Evolutionary conservation across 768 basidiomycete genomes (phyloP).

Genomic region (Daedaleopsis sinensis): DNA sequence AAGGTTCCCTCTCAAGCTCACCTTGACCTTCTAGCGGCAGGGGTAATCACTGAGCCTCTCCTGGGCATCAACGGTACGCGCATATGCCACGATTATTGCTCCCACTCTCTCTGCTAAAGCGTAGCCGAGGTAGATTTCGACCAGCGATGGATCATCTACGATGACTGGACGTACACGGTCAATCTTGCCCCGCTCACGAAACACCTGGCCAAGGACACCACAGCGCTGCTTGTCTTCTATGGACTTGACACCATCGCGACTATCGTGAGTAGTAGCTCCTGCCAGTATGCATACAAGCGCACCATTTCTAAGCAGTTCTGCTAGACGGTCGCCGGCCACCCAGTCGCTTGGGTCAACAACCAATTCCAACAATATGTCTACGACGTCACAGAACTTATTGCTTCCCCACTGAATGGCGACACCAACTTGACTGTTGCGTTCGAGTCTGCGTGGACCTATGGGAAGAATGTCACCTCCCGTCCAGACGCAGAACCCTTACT

Average conservation of each 20-base stretch:
- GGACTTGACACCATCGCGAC: conserved; percentile 61
- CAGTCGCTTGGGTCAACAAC: conserved; percentile 61
- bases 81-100: too few species aligned
- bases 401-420: conserved; percentile 33
- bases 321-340: conserved; percentile 52
- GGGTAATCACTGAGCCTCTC: conserved; percentile 56
- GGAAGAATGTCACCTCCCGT: conserved; percentile 51
- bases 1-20: conserved; percentile 56
- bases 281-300: conserved; percentile 29
- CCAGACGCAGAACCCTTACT: conserved; percentile 52
- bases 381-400: conserved; percentile 49
- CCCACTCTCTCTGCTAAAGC: too few species aligned
- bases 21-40: conserved; percentile 53
- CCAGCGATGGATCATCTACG: conserved; percentile 56
- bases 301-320: too few species aligned
- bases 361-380: conserved; percentile 58
- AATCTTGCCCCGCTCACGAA: conserved; percentile 48
- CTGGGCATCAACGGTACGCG: conserved; percentile 55
- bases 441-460: conserved; percentile 57
- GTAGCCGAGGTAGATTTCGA: conserved; percentile 45
- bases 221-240: conserved; percentile 50
- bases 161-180: conserved; percentile 63
- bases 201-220: conserved; percentile 25
- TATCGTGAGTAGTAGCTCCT: conserved; percentile 41
- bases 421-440: conserved; percentile 53